phyloP scores from a whole-genome alignment of 768 basidiomycete genomes.

The Tricholoma sp. region DNA sequence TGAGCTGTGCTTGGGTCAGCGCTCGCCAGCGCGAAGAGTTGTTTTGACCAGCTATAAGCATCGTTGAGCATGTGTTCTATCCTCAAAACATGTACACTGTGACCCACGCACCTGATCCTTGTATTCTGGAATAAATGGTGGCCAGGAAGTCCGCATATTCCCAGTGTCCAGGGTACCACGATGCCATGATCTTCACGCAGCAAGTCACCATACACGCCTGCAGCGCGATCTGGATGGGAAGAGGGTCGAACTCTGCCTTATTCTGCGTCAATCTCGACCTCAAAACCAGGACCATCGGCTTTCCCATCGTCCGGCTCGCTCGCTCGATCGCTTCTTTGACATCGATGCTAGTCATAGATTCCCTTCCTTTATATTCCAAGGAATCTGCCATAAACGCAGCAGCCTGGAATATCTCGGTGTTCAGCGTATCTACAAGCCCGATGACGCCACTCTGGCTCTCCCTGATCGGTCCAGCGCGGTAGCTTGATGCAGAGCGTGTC shows the following conservation, averaged over 20 bases:
- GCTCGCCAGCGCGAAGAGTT: slow-evolving; percentile 21
- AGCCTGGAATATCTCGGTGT: slow-evolving; percentile 36
- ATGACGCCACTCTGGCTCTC: slow-evolving; percentile 8
- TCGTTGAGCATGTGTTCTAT: background rate
- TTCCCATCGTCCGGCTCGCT: slow-evolving; percentile 28
- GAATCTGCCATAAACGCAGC: slow-evolving; percentile 36
- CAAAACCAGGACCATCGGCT: slow-evolving; percentile 25
- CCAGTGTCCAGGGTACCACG: slow-evolving; percentile 40
- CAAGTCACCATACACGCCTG: slow-evolving; percentile 36
- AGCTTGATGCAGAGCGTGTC: background rate
- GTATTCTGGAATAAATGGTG: slow-evolving; percentile 30
- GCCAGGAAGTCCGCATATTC: slow-evolving; percentile 35
- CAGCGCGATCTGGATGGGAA: slow-evolving; percentile 33
- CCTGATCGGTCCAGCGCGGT: background rate
- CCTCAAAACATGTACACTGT: background rate
- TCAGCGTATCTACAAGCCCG: slow-evolving; percentile 24
- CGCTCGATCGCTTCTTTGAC: slow-evolving; percentile 12
- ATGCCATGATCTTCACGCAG: slow-evolving; percentile 33
- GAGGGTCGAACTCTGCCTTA: slow-evolving; percentile 24
- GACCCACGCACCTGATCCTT: slow-evolving; percentile 26
- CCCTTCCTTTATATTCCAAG: slow-evolving; percentile 22
- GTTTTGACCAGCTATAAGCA: slow-evolving; percentile 10
- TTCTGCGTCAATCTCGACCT: slow-evolving; percentile 17
- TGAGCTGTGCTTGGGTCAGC: slow-evolving; percentile 20
- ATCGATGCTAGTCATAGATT: slow-evolving; percentile 3